Conservation (phyloP, 768 basidiomycete genomes). For the Xerocomellus dryophilus region DNA sequence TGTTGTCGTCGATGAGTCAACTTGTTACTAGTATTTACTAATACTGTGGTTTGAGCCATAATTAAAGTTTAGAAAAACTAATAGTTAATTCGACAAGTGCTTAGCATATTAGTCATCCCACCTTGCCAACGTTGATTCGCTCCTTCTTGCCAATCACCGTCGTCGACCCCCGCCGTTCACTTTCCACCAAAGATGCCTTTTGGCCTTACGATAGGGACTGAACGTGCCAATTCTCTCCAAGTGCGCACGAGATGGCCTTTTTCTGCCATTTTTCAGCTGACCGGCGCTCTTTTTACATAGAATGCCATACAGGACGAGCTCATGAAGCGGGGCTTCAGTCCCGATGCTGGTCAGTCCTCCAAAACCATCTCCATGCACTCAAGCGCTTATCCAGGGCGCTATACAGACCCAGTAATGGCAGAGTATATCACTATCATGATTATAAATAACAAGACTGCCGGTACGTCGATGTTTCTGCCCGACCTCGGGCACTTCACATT, state of each 20-base stretch:
- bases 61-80: not conserved
- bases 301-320: conserved; percentile 82
- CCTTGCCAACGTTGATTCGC: conserved; percentile 21
- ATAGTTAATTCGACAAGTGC: conserved; percentile 6
- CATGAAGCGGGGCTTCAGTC: conserved; percentile 66
- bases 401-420: conserved; percentile 81
- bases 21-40: too few species aligned
- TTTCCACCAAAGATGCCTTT: conserved; percentile 52
- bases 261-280: conserved; percentile 15
- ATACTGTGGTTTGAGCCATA: not conserved
- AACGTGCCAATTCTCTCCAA: conserved; percentile 69
- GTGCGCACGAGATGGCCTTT: conserved; percentile 35
- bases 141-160: conserved; percentile 28
- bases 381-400: conserved; percentile 6
- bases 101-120: conserved; percentile 29
- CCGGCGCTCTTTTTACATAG: conserved; percentile 35
- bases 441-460: conserved; percentile 83
- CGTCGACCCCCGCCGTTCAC: conserved; percentile 23
- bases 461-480: conserved; percentile 38
- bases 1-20: too few species aligned
- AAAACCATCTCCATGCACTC: conserved; percentile 1
- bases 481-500: not conserved
- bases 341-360: conserved; percentile 61
- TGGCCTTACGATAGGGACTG: conserved; percentile 75
- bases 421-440: conserved; percentile 96